Evolutionary conservation across 179 eudicot species (phyloP).

Genomic region (Nepenthes alata): DNA sequence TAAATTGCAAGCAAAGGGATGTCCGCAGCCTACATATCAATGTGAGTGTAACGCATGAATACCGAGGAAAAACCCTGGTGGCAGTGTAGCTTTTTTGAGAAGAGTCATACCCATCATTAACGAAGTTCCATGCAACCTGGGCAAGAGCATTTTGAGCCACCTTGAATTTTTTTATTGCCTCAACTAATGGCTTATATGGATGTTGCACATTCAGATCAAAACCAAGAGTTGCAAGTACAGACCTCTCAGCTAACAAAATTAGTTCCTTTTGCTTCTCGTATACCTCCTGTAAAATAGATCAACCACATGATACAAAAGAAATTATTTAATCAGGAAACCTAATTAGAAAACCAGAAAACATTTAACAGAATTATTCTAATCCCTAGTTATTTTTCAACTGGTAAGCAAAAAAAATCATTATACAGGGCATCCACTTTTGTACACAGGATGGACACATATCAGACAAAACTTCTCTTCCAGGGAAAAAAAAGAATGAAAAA

Average conservation of each 20-base stretch:
- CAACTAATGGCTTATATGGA: constrained; percentile 93
- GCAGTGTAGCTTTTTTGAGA: constrained; percentile 22
- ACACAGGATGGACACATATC: too few relatives aligned
- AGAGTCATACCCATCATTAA: constrained; percentile 90
- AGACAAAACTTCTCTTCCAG: too few relatives aligned
- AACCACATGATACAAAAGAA: background rate
- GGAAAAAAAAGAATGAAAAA: too few relatives aligned
- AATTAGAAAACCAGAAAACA: too few relatives aligned
- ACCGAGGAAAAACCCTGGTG: constrained; percentile 29
- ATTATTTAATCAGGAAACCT: too few relatives aligned
- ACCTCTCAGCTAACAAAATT: constrained; percentile 71
- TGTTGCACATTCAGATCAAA: constrained; percentile 84
- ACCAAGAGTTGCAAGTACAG: constrained; percentile 86
- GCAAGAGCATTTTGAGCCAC: constrained; percentile 96
- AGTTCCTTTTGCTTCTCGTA: constrained; percentile 92
- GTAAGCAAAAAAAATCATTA: too few relatives aligned
- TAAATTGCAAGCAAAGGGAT: constrained; percentile 92
- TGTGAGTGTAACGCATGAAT: constrained; percentile 53
- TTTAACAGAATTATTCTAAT: too few relatives aligned
- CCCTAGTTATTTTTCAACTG: too few relatives aligned
- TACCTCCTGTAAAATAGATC: constrained; percentile 55
- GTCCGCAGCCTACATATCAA: constrained; percentile 99
- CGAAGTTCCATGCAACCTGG: constrained; percentile 99
- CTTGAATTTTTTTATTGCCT: constrained; percentile 83
- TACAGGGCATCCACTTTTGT: too few relatives aligned